A percentile compares a stretch with the other conserved stretches of the same genome.
Evolutionary conservation across 768 basidiomycete genomes (phyloP).

Genomic region (Rhodotorula diobovata): DNA sequence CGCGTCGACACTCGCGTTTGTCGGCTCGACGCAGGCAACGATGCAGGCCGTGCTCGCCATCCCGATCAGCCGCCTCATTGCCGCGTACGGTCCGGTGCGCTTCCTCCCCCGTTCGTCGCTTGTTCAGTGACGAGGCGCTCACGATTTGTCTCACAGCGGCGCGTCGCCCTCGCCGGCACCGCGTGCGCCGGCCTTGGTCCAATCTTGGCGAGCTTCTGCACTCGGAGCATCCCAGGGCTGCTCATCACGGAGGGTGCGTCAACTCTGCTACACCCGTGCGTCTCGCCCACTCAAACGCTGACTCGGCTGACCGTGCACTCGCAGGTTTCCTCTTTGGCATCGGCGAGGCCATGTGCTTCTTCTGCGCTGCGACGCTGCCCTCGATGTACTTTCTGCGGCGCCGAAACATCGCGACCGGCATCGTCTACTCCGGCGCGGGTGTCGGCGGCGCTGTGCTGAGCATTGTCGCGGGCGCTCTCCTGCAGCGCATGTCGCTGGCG

Average conservation of each 20-base stretch:
- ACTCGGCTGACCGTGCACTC: too few relatives aligned
- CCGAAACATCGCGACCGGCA: constrained; percentile 42
- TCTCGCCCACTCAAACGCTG: too few relatives aligned
- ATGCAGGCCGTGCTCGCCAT: constrained; percentile 37
- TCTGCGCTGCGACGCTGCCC: constrained; percentile 31
- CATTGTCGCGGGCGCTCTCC: constrained; percentile 27
- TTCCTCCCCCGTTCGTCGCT: background rate
- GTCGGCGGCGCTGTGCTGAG: constrained; percentile 40
- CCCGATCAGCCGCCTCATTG: constrained; percentile 9
- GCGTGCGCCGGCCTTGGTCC: constrained; percentile 1
- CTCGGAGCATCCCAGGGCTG: constrained; percentile 4
- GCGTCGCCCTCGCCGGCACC: constrained; percentile 23
- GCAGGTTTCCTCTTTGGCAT: constrained; percentile 19
- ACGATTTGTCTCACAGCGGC: constrained; percentile 4
- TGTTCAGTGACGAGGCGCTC: background rate
- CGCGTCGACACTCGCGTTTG: constrained; percentile 38
- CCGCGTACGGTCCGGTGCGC: constrained; percentile 4
- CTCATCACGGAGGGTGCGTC: constrained; percentile 6
- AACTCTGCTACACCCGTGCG: too few relatives aligned
- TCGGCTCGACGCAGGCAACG: constrained; percentile 31
- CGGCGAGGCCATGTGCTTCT: constrained; percentile 23
- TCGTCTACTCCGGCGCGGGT: constrained; percentile 43
- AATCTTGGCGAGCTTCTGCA: constrained; percentile 12
- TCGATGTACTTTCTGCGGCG: constrained; percentile 33
- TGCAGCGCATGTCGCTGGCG: constrained; percentile 25